phyloP scores from a whole-genome alignment of 2,329 filamentous ascomycete genomes.

The Xylariaceae sp. region DNA sequence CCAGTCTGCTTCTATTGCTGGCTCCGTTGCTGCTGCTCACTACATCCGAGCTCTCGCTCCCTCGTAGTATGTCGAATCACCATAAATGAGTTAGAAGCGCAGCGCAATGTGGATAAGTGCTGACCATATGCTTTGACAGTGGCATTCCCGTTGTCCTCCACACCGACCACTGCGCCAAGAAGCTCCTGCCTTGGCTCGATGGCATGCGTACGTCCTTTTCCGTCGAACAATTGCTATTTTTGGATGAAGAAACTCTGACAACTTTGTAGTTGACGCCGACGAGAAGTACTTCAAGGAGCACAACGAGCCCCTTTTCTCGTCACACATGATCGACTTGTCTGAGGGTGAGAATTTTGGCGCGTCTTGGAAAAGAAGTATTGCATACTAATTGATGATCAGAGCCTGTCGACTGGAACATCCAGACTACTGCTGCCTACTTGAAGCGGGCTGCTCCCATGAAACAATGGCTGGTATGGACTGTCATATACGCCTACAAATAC shows the following conservation, averaged over 20 bases:
- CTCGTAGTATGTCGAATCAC: slow-evolving; percentile 47
- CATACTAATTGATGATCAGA: slow-evolving; percentile 44
- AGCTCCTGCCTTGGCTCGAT: slow-evolving; percentile 96
- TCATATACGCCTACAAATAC: too few species aligned
- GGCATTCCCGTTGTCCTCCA: slow-evolving; percentile 88
- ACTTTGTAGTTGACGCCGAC: slow-evolving; percentile 66
- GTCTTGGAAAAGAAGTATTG: neutral
- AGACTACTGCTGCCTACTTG: slow-evolving; percentile 88
- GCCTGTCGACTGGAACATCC: slow-evolving; percentile 81
- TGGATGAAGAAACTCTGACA: neutral
- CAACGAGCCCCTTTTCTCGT: slow-evolving; percentile 89
- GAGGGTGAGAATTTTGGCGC: neutral
- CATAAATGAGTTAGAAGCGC: neutral
- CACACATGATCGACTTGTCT: slow-evolving; percentile 95
- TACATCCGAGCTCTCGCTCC: slow-evolving; percentile 89
- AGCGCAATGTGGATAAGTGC: neutral
- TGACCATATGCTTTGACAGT: slow-evolving; percentile 10
- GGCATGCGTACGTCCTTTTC: slow-evolving; percentile 56
- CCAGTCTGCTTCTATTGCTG: slow-evolving; percentile 85
- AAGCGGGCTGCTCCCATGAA: slow-evolving; percentile 94
- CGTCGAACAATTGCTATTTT: slow-evolving; percentile 1
- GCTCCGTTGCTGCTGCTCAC: slow-evolving; percentile 83
- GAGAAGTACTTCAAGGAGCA: slow-evolving; percentile 93
- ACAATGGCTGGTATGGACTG: slow-evolving; percentile 72
- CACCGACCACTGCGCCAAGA: slow-evolving; percentile 99